These are phyloP conservation scores for Cytospora chrysosperma DNA, from an alignment of 2,329 filamentous ascomycete genomes.

Conservation along the genomic window DNA sequence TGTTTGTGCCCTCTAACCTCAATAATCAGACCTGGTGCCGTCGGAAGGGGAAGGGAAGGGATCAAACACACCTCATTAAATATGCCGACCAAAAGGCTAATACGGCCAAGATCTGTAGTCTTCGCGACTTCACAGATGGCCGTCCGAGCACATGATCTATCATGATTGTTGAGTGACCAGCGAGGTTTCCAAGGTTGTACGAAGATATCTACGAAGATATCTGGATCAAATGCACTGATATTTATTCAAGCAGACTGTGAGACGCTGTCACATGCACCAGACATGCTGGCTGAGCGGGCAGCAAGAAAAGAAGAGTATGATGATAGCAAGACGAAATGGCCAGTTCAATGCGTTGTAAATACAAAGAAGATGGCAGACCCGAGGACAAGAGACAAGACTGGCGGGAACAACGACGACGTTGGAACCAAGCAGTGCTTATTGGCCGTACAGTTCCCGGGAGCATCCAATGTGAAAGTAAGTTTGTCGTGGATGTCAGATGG, in stretches of 20 bases:
- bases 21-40: conserved; percentile 15
- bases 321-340: neutral
- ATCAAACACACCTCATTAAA: conserved; percentile 61
- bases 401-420: neutral
- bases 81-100: conserved; percentile 90
- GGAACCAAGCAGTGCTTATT: neutral
- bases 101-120: conserved; percentile 88
- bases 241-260: neutral
- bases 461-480: neutral
- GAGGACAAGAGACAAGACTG: neutral
- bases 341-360: neutral
- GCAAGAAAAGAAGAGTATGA: neutral
- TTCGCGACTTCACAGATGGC: conserved; percentile 86
- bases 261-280: neutral
- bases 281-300: neutral
- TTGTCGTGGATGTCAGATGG: conserved; percentile 7
- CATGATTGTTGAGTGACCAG: conserved; percentile 39
- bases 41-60: conserved; percentile 1
- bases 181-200: neutral
- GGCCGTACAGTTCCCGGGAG: neutral
- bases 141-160: conserved; percentile 89
- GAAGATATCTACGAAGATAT: neutral
- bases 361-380: neutral
- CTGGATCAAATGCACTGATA: neutral
- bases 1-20: conserved; percentile 73